Conservation (phyloP, 306 rosid genomes). For the Styphnolobium japonicum region DNA sequence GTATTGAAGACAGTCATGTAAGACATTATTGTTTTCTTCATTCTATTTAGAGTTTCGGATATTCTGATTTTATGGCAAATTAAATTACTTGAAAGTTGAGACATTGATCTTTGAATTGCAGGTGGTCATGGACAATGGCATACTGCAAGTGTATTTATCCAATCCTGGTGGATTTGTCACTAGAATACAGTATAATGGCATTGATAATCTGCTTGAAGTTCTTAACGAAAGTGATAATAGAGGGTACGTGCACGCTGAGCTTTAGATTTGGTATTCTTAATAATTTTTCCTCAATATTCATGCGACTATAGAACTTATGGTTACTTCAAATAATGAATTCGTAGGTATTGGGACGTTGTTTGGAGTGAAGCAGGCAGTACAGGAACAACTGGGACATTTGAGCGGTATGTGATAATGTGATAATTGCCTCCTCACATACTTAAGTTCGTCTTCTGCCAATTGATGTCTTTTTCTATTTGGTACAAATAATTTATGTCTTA, state of each 20-base stretch:
- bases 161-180: conserved; percentile 76
- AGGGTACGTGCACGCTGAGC: conserved; percentile 45
- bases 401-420: conserved; percentile 53
- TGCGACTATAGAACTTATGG: not conserved
- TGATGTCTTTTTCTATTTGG: too few relatives aligned
- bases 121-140: conserved; percentile 83
- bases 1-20: conserved; percentile 45
- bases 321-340: conserved; percentile 1
- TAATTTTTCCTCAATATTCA: not conserved
- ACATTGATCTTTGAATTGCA: conserved; percentile 9
- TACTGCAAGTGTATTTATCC: conserved; percentile 61
- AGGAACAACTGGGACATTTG: conserved; percentile 60
- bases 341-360: conserved; percentile 92
- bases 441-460: not conserved
- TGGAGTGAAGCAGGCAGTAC: conserved; percentile 83
- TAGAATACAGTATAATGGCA: conserved; percentile 58
- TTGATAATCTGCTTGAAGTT: conserved; percentile 72
- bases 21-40: not conserved
- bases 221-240: conserved; percentile 40
- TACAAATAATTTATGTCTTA: too few relatives aligned
- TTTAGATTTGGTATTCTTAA: not conserved
- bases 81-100: conserved; percentile 1
- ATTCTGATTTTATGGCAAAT: not conserved
- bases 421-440: not conserved
- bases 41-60: not conserved